Evolutionary conservation across 2,329 filamentous ascomycete species (phyloP), one percentile per base, ranked within the genome.

Genomic region (Aureobasidium sp.): DNA sequence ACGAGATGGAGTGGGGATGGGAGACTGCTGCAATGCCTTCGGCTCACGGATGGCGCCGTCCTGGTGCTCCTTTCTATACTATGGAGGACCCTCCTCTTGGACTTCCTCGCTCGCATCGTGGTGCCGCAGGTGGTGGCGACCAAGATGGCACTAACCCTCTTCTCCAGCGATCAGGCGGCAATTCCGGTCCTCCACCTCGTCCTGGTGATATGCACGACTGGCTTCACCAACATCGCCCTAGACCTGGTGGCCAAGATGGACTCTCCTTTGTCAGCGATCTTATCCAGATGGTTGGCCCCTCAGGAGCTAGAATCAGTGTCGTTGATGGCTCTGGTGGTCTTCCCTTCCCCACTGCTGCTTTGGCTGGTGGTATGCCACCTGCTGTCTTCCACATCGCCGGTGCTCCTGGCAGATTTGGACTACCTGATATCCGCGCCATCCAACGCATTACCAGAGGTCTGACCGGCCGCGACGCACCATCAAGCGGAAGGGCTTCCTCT

Each of bases 121-220:
- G 62, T 36, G 51, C 42, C 42, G 39, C 59, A 17, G 64, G 39
- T 58, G 80, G 83, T 62, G 80, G 80, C 31, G 81, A 83, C 37
- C 91, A 96, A 66, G 92, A 97, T 71, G 91, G 91, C 3, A 81
- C 86, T 25, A 97, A 97, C 70, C 93, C 93, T 47, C 80, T 97
- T 14, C 84, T 97, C 60, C 88, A 91, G 57, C 70, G 72, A 39
- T 67, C 55, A 12, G 55, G 48, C 45, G 25, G 41, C n/a, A 39
- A 66, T 53, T 62, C 58, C 14, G 64, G 48, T 48, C 31, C 48
- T 29, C 37, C n/a, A 11, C 37, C 41, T 37, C 45, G 34, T 31
- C 56, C 47, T 20, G 62, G 65, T 22, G 64, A 36, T 7, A 48
- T 48, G 41, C 37, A n/a, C 25, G 49, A 62, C 17, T 62, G 60